These are phyloP conservation scores for Euphrasia confusa DNA, from an alignment of 257 asterid species.

Conservation along the genomic window DNA sequence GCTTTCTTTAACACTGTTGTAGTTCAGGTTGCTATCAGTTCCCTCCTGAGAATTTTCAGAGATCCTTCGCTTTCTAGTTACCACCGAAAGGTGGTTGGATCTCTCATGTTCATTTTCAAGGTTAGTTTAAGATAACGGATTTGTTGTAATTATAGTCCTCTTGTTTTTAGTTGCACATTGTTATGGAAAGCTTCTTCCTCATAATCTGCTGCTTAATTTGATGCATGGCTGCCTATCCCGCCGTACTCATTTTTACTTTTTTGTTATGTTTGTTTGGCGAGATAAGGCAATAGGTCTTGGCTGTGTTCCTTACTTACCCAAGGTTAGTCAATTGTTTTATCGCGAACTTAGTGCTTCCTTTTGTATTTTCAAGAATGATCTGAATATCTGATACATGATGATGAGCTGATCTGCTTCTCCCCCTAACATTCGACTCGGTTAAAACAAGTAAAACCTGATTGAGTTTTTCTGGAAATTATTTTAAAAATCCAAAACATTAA, in stretches of 20 bases:
- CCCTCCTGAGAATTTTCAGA: constrained; percentile 94
- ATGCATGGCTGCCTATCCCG: constrained; percentile 11
- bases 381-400: too few species aligned
- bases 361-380: neutral
- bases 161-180: constrained; percentile 8
- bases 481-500: neutral
- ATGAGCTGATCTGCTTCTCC: neutral
- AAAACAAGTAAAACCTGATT: too few species aligned
- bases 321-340: constrained; percentile 60
- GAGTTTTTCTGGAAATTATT: too few species aligned
- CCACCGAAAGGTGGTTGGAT: constrained; percentile 96
- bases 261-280: constrained; percentile 35
- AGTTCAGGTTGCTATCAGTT: constrained; percentile 90
- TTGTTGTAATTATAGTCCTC: constrained; percentile 4
- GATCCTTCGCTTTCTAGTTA: constrained; percentile 95
- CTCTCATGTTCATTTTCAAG: constrained; percentile 98
- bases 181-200: constrained; percentile 7
- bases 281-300: constrained; percentile 96
- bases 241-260: constrained; percentile 25
- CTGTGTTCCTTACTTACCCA: constrained; percentile 96
- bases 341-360: constrained; percentile 6
- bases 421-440: neutral
- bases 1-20: constrained; percentile 24
- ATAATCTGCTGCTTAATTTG: constrained; percentile 21
- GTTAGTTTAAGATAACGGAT: constrained; percentile 36